Conservation (phyloP, 768 basidiomycete genomes). For the Gymnopilus junonius region DNA sequence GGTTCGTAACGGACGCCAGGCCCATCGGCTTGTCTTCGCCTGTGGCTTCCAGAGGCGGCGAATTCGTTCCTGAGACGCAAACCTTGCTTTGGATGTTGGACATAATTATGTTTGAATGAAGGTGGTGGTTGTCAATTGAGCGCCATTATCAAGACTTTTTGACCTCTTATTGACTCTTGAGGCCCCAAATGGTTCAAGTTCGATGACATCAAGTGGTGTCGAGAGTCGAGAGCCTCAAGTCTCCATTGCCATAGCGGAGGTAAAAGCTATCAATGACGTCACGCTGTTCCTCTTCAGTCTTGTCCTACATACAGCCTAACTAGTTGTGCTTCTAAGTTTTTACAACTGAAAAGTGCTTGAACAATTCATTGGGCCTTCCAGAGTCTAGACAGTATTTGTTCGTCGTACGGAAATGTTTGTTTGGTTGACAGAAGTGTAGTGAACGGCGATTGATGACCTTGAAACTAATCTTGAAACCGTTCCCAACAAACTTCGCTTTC, state of each 20-base stretch:
- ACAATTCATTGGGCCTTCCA: not conserved
- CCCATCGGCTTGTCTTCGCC: conserved; percentile 53
- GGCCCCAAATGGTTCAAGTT: not conserved
- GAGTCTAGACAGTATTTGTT: not conserved
- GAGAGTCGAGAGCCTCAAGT: not conserved
- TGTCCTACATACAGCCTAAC: no score
- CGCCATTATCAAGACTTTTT: not conserved
- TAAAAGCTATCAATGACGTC: not conserved
- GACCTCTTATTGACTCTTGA: not conserved
- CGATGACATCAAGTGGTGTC: conserved; percentile 9
- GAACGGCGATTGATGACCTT: not conserved
- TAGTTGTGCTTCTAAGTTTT: not conserved
- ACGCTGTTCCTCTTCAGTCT: not conserved
- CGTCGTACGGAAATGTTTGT: not conserved
- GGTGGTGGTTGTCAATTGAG: not conserved
- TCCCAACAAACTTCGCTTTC: not conserved
- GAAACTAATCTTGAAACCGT: not conserved
- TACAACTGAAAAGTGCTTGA: not conserved
- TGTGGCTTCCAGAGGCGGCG: conserved; percentile 57
- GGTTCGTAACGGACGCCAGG: conserved; percentile 42
- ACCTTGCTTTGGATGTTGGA: not conserved
- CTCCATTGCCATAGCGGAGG: no score
- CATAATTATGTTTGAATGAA: conserved; percentile 4
- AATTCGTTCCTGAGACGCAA: conserved; percentile 47
- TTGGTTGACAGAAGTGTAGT: not conserved